Conservation (phyloP, 2,329 filamentous ascomycete genomes). For the Helicocarpus griseus region DNA sequence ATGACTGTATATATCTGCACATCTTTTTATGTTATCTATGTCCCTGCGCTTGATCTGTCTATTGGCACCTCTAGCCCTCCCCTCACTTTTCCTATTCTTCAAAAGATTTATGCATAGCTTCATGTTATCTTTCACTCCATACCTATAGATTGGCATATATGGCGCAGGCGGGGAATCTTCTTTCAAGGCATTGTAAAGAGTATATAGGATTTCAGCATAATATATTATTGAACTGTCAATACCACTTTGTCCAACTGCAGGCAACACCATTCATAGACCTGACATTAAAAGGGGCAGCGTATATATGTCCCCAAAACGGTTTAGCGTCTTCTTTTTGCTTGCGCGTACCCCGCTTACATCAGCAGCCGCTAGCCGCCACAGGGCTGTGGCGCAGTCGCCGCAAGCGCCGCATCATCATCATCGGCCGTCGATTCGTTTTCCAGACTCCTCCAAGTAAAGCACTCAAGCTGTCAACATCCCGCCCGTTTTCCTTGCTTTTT, state of each 20-base stretch:
- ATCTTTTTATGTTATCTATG: neutral
- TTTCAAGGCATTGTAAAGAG: too few species aligned
- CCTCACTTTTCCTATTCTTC: neutral
- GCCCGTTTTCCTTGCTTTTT: neutral
- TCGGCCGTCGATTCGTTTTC: neutral
- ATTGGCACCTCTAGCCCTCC: neutral
- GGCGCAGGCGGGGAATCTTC: too few species aligned
- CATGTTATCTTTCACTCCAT: neutral
- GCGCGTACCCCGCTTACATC: neutral
- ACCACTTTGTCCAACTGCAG: too few species aligned
- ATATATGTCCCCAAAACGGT: neutral
- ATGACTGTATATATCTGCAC: neutral
- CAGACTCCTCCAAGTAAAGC: neutral
- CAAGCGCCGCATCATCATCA: slow-evolving; percentile 9
- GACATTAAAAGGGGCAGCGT: neutral
- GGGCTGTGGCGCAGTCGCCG: slow-evolving; percentile 19
- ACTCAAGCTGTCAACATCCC: neutral
- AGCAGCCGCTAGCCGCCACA: slow-evolving; percentile 13
- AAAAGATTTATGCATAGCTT: too few species aligned
- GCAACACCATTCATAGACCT: too few species aligned
- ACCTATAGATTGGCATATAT: neutral
- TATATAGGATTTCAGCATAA: too few species aligned
- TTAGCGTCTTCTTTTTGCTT: neutral
- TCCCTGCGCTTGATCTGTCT: neutral
- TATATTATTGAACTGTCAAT: too few species aligned